Base-by-base conservation (phyloP, 768 basidiomycete species). In the Suillus lakei region DNA sequence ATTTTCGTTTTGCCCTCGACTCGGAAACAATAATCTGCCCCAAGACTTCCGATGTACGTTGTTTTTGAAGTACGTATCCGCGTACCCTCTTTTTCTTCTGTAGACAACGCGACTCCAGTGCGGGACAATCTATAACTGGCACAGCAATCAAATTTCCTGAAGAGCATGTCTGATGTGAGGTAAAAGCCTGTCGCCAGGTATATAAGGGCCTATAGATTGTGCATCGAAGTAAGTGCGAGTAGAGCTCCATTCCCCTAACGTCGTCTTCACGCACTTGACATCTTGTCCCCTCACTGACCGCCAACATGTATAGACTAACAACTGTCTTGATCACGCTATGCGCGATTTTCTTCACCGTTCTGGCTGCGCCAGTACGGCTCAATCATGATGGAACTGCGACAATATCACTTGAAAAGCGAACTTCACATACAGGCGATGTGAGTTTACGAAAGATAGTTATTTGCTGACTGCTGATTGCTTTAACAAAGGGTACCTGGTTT, bases 401-500 rank as follows among this genome's bases (percentile, higher is more conserved):
- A 15, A 63, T 69, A 36, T 70, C 76, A 32, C 79, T 88, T 41
- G 81, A 83, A 65, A 86, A 83, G 74, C 84, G 91, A 61, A 68
- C 78, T 48, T 83, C 85, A 0, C 88, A 83, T 69, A 71, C 68
- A 8, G 91, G 91, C 48, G 78, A 80, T 67, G 91, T 91, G 73
- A 67, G 86, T 79, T 7, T 21, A 64, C 69, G 50, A 48, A 36
- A 46, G 39, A 41, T 18, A 43, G 18, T 30, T 21, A 3, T 21
- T 30, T 13, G 16, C 28, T 28, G 12, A 12, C 30, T 41, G 6
- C 58, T 59, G 21, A 59, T 41, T 41, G 12, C 18, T 59, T 59
- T 5, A 30, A 38, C 53, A 54, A 68, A 91, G 91, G 90, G 86
- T 46, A 92, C 91, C 39, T 92, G 84, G 85, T 92, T 85, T 73